These are phyloP conservation scores for Euphorbia schlechtendalii DNA, from an alignment of 441 rosid species.

Conservation along the genomic window DNA sequence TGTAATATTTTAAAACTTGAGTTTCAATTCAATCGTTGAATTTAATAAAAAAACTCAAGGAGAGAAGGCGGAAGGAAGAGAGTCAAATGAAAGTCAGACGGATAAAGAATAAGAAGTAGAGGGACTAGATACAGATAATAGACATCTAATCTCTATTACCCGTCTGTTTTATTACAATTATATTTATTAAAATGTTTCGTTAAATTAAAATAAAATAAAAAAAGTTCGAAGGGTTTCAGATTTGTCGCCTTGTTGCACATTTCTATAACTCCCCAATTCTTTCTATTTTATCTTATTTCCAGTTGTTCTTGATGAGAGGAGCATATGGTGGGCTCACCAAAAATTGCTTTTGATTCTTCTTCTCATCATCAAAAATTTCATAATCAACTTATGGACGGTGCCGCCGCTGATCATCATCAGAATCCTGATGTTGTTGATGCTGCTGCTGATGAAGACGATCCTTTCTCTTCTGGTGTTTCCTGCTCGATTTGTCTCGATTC, in stretches of 20 bases:
- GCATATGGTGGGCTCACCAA: conserved; percentile 6
- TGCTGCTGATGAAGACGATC: conserved; percentile 12
- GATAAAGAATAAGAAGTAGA: no score
- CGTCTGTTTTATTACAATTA: no score
- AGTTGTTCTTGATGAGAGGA: background rate
- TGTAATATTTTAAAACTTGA: no score
- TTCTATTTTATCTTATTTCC: background rate
- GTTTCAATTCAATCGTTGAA: no score
- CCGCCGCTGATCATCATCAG: background rate
- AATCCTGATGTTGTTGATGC: background rate
- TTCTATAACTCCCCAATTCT: no score
- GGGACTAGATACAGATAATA: no score
- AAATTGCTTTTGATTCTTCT: conserved; percentile 4
- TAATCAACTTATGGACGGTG: conserved; percentile 13
- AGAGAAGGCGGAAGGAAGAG: no score
- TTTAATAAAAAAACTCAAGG: no score
- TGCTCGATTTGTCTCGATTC: conserved; percentile 86
- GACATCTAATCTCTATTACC: no score
- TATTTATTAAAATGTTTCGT: no score
- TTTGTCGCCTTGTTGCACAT: conserved; percentile 16
- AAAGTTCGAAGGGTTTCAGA: background rate
- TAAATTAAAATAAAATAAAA: background rate
- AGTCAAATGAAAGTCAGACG: no score
- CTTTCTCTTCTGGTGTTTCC: conserved; percentile 25
- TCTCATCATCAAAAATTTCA: conserved; percentile 7